phyloP scores from a whole-genome alignment of 2,329 filamentous ascomycete species.

The Aspergillus novoparasiticus region DNA sequence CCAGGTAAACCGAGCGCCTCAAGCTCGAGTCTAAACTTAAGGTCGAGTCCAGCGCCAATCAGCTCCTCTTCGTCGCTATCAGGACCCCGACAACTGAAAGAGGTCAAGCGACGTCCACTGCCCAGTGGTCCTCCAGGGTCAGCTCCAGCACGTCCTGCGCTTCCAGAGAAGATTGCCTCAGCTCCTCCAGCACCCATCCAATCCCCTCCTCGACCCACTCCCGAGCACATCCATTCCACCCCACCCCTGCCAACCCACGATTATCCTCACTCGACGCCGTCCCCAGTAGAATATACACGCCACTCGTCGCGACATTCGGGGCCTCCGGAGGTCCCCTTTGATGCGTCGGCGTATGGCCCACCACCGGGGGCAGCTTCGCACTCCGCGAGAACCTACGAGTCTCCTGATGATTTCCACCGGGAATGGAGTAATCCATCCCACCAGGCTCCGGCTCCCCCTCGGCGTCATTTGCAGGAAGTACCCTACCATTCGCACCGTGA shows the following conservation, averaged over 20 bases:
- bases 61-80: slow-evolving; percentile 35
- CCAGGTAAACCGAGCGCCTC: slow-evolving; percentile 27
- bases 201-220: slow-evolving; percentile 19
- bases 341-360: slow-evolving; percentile 45
- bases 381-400: slow-evolving; percentile 30
- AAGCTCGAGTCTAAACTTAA: slow-evolving; percentile 15
- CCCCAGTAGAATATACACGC: slow-evolving; percentile 69
- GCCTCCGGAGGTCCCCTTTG: slow-evolving; percentile 48
- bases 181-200: slow-evolving; percentile 36
- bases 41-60: slow-evolving; percentile 13
- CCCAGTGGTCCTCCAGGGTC: slow-evolving; percentile 72
- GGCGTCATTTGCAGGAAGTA: slow-evolving; percentile 26
- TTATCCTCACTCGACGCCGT: slow-evolving; percentile 26
- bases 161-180: slow-evolving; percentile 36
- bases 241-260: slow-evolving; percentile 33
- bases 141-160: slow-evolving; percentile 51
- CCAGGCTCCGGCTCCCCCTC: slow-evolving; percentile 17
- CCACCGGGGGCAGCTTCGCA: slow-evolving; percentile 23
- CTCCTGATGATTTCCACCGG: slow-evolving; percentile 32
- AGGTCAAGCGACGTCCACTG: slow-evolving; percentile 80
- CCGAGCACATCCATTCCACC: slow-evolving; percentile 24
- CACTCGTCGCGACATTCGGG: slow-evolving; percentile 77
- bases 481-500: slow-evolving; percentile 24
- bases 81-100: slow-evolving; percentile 57
- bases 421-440: slow-evolving; percentile 29